These are phyloP conservation scores for Pseudogymnoascus sp. DNA, from an alignment of 2,329 filamentous ascomycete genomes.

Conservation along the genomic window DNA sequence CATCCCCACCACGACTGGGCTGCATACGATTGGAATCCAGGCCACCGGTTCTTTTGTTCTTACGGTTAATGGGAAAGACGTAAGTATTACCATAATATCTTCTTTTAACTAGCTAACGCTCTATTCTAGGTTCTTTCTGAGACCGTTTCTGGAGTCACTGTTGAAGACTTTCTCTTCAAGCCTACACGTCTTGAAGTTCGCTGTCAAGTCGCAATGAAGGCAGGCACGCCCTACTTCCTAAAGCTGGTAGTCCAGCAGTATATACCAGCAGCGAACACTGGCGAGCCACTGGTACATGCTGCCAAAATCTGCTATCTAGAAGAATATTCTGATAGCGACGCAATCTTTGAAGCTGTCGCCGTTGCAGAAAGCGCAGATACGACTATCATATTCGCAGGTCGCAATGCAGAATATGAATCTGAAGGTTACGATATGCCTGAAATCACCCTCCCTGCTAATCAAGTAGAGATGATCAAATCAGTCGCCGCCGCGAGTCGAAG, in stretches of 20 bases:
- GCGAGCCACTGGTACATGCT: conserved; percentile 12
- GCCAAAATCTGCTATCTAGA: conserved; percentile 15
- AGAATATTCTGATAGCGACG: conserved; percentile 11
- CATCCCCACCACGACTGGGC: conserved; percentile 1
- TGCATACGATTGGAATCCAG: conserved; percentile 11
- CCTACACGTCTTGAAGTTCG: conserved; percentile 14
- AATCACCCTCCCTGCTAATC: conserved; percentile 11
- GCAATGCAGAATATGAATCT: conserved; percentile 15
- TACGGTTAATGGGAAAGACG: not conserved
- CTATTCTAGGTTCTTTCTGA: not conserved
- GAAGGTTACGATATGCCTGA: conserved; percentile 11
- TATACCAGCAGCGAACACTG: not conserved
- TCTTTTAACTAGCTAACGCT: not conserved
- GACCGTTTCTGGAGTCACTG: not conserved
- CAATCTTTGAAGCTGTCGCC: conserved; percentile 15
- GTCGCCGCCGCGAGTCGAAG: conserved; percentile 15
- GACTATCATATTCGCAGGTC: conserved; percentile 17
- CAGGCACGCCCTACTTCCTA: not conserved
- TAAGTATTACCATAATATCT: not conserved
- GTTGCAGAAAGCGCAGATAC: conserved; percentile 13
- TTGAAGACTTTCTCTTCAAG: conserved; percentile 20
- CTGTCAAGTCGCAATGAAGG: not conserved
- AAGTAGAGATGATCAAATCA: conserved; percentile 18
- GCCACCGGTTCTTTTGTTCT: conserved; percentile 3
- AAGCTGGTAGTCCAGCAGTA: not conserved